Base-by-base conservation (phyloP, 2,329 filamentous ascomycete species). In the Leptographium radiaticola region DNA sequence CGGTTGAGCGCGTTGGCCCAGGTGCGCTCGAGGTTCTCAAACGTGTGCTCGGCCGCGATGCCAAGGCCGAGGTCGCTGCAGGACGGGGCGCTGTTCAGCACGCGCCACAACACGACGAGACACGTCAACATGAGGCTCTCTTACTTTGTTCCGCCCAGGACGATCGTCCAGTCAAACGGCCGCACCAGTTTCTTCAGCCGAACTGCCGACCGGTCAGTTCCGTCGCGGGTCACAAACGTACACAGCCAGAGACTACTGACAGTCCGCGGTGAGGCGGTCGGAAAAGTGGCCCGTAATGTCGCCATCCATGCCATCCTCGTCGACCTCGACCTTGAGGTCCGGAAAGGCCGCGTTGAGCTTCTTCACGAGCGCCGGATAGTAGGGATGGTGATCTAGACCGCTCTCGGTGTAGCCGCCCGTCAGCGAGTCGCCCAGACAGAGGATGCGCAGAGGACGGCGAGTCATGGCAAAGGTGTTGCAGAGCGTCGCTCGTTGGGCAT, bases 361-460 rank as follows among this genome's bases (percentile, higher is more conserved):
- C 56, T 68, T 61, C 6, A 40, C 43, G 15, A 86, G 67, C 54
- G 68, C 69, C 30, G 64, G 61, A 7, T 71, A 70, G 67, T 85
- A 86, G 0, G 82, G 79, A 56, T 78, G 71, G 46, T 67, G 69
- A 5, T 63, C 30, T 15, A 66, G 51, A 20, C 75, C 77, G 47
- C 59, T 66, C 55, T 58, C 52, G 34, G 70, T 68, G 63, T 70
- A 82, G 44, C 82, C 82, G 13, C 70, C 71, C 7, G 81, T 84
- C 47, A 86, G 73, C 42, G 79, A 83, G 71, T 83, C 74, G 64
- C 81, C 81, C 65, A 84, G 80, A 70, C 80, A 83, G 56, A 84
- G 73, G 61, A 84, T 75, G 61, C 73, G 71, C 33, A 81, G 68
- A 34, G 67, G 64, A 15, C 51, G 55, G n/a, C 25, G 42, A 46